Evolutionary conservation across 2,329 filamentous ascomycete genomes (phyloP), one percentile per base, ranked within the genome.

Genomic region (Paecilomyces dactylethromorphus): DNA sequence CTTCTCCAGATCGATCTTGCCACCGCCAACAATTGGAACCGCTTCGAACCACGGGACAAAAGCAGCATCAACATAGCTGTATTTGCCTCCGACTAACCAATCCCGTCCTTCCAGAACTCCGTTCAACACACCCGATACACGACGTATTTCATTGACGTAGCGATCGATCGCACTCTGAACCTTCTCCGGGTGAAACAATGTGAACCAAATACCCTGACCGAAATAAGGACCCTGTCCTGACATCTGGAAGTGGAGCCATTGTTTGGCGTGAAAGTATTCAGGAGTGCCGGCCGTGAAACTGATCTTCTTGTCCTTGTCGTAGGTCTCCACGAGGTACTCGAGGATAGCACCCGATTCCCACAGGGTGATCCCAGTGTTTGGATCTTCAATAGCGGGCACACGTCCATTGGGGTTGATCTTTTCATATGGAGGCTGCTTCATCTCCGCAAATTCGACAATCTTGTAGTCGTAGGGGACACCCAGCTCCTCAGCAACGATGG

Each of bases 151-250:
- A 26, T 73, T 73, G 18, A 65, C 57, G 64, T 81, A 82, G 18
- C 79, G 75, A 4, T 79, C 73, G 22, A 76, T 66, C 4, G 77
- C 79, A 15, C 71, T 74, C 0, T 66, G 69, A 21, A 80, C 33
- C 60, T 76, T 76, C 58, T 82, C 78, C 0, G 66, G 67, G 65
- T 81, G 75, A 58, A 73, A 76, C 8, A 56, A 26, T 12, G 50
- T 65, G 66, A 78, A 81, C 78, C 78, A 81, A 29, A 67, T 69
- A 0, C 68, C 68, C 64, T 81, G 79, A 13, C 80, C 80, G 59
- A 74, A 81, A 64, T 81, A 81, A 0, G 79, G 79, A 1, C 78
- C 79, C 62, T 81, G 79, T 7, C 78, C 78, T 1, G 72, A 71
- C 49, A 69, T 68, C 66, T 81, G 78, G 66, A 74, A 79, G 64